Conservation (phyloP, 2,329 filamentous ascomycete genomes). For the Scedosporium minutisporum region DNA sequence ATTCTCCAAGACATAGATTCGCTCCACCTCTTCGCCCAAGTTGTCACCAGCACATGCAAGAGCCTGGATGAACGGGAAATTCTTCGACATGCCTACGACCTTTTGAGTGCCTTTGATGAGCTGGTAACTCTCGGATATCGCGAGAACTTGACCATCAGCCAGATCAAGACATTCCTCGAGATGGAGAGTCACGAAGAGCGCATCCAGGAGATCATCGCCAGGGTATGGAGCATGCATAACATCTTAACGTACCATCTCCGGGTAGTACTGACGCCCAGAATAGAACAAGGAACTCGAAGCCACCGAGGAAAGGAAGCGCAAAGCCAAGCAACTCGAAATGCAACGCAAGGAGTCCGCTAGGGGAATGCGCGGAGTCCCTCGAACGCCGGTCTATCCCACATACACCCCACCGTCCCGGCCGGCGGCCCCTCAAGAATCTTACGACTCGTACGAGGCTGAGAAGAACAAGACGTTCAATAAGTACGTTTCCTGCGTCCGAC, state of each 20-base stretch:
- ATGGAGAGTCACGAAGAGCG: slow-evolving; percentile 99
- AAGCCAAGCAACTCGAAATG: slow-evolving; percentile 97
- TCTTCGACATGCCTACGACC: slow-evolving; percentile 84
- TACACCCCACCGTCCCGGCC: slow-evolving; percentile 75
- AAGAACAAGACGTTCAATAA: slow-evolving; percentile 89
- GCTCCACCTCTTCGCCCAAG: slow-evolving; percentile 93
- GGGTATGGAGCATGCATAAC: slow-evolving; percentile 41
- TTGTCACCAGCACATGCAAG: slow-evolving; percentile 93
- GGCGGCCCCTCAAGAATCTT: slow-evolving; percentile 65
- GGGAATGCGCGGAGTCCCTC: slow-evolving; percentile 36
- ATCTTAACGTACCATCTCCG: not conserved
- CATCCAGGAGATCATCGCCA: slow-evolving; percentile 94
- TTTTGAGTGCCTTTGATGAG: slow-evolving; percentile 95
- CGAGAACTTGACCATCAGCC: slow-evolving; percentile 89
- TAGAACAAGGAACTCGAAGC: slow-evolving; percentile 98
- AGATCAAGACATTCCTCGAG: slow-evolving; percentile 98
- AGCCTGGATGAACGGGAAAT: slow-evolving; percentile 94
- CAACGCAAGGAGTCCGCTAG: slow-evolving; percentile 93
- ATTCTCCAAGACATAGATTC: slow-evolving; percentile 99
- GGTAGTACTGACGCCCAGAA: slow-evolving; percentile 14
- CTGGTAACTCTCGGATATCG: slow-evolving; percentile 90
- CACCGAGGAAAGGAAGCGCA: slow-evolving; percentile 94
- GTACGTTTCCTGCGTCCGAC: slow-evolving; percentile 32
- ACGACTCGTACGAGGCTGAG: slow-evolving; percentile 91
- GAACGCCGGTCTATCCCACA: slow-evolving; percentile 75